A percentile compares a stretch with the other conserved stretches of the same genome.
Evolutionary conservation across 352 stramenopile genomes (phyloP).

Genomic region (Pythium volutum): DNA sequence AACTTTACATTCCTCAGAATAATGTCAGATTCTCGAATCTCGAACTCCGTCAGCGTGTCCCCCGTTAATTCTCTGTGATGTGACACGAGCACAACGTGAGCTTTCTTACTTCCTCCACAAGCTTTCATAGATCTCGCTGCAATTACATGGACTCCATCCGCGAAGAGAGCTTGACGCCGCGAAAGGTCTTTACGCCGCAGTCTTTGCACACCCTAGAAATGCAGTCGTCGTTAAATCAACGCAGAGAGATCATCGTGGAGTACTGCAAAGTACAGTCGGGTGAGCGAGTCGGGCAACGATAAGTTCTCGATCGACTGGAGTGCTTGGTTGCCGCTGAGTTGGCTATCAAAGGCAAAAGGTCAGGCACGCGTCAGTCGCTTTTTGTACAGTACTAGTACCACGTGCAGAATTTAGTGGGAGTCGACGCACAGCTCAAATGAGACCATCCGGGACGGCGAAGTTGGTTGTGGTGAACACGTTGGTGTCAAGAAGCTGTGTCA

Average conservation of each 20-base stretch:
- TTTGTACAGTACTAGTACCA: no score
- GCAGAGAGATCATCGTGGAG: no score
- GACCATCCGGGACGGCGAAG: conserved; percentile 12
- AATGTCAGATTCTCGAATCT: conserved; percentile 13
- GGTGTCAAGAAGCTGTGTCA: neutral
- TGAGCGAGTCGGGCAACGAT: conserved; percentile 18
- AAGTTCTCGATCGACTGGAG: conserved; percentile 13
- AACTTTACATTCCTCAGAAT: neutral
- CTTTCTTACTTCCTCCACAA: neutral
- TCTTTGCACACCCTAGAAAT: conserved; percentile 2
- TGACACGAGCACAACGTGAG: neutral
- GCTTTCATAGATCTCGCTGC: neutral
- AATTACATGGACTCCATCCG: conserved; percentile 16
- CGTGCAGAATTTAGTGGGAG: neutral
- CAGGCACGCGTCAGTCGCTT: no score
- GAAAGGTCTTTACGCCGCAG: conserved; percentile 9
- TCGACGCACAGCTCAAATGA: conserved; percentile 5
- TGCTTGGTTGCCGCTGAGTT: conserved; percentile 2
- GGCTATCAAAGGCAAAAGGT: no score
- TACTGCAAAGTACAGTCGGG: conserved; percentile 9
- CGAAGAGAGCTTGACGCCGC: conserved; percentile 18
- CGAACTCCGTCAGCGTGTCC: conserved; percentile 1
- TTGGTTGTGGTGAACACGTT: conserved; percentile 12
- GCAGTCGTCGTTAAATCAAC: no score
- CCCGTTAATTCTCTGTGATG: conserved; percentile 7